Conservation (phyloP, 768 basidiomycete genomes). For the Mycena leptocephala region DNA sequence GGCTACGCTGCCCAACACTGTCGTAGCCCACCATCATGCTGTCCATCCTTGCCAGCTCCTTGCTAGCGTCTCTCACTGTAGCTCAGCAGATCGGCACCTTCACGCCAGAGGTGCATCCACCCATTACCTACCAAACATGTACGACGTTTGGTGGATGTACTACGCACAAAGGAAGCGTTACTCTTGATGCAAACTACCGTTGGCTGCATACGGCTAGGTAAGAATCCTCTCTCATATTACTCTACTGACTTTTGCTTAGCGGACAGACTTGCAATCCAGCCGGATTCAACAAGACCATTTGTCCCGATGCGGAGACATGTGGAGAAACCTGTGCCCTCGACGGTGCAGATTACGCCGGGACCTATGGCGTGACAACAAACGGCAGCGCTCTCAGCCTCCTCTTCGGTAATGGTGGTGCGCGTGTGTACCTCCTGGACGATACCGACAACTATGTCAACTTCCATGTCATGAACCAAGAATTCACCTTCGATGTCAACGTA, state of each 20-base stretch:
- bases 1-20: slow-evolving; percentile 11
- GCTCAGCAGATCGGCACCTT: slow-evolving; percentile 57
- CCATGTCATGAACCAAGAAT: slow-evolving; percentile 57
- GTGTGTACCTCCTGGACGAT: slow-evolving; percentile 52
- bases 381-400: slow-evolving; percentile 51
- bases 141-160: slow-evolving; percentile 42
- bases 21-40: slow-evolving; percentile 24
- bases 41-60: slow-evolving; percentile 23
- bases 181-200: slow-evolving; percentile 58
- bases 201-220: slow-evolving; percentile 49
- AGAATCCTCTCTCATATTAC: slow-evolving; percentile 5
- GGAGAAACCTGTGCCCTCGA: slow-evolving; percentile 29
- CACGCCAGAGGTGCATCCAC: slow-evolving; percentile 55
- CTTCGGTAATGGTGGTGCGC: slow-evolving; percentile 55
- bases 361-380: slow-evolving; percentile 54
- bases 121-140: slow-evolving; percentile 52
- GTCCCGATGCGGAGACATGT: slow-evolving; percentile 48
- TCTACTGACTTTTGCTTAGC: slow-evolving; percentile 23
- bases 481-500: slow-evolving; percentile 63
- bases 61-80: slow-evolving; percentile 24
- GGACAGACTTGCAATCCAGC: slow-evolving; percentile 29
- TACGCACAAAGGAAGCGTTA: slow-evolving; percentile 40
- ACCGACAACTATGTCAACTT: slow-evolving; percentile 42
- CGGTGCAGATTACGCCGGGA: slow-evolving; percentile 50
- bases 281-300: slow-evolving; percentile 48